Conservation (phyloP, 768 basidiomycete genomes). For the Kwoniella sp. region DNA sequence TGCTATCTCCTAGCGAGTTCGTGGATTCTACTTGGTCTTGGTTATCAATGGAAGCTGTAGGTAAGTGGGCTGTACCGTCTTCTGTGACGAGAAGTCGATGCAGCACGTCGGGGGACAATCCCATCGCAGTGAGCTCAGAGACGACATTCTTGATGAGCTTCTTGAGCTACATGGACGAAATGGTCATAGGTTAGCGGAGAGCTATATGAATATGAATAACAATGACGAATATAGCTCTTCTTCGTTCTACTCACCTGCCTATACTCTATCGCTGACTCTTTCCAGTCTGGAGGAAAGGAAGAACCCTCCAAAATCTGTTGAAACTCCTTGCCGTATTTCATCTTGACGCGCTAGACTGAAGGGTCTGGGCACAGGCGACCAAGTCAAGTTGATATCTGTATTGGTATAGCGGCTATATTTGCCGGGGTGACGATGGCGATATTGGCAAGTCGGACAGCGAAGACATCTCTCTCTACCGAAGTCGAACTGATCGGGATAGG, state of each 20-base stretch:
- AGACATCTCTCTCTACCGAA: too few relatives aligned
- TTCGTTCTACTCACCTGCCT: slow-evolving; percentile 62
- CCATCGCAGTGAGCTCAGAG: slow-evolving; percentile 71
- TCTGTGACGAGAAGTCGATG: slow-evolving; percentile 57
- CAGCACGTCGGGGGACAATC: slow-evolving; percentile 60
- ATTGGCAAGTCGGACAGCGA: too few relatives aligned
- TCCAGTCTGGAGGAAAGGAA: slow-evolving; percentile 73
- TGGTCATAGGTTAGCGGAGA: too few relatives aligned
- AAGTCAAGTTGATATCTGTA: too few relatives aligned
- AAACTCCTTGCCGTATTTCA: slow-evolving; percentile 59
- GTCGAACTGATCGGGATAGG: too few relatives aligned
- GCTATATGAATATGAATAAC: too few relatives aligned
- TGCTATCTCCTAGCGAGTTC: not conserved
- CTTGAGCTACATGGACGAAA: slow-evolving; percentile 75
- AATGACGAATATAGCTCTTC: too few relatives aligned
- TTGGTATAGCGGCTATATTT: too few relatives aligned
- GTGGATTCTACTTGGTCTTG: not conserved
- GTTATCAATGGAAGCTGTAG: not conserved
- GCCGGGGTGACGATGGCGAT: too few relatives aligned
- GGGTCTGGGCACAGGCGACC: too few relatives aligned
- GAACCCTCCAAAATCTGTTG: slow-evolving; percentile 55
- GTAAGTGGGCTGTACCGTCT: slow-evolving; percentile 13
- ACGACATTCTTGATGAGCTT: slow-evolving; percentile 83
- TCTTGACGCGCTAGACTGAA: slow-evolving; percentile 16
- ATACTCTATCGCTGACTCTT: slow-evolving; percentile 79